Conservation (phyloP, 495 filamentous ascomycete genomes). For the Apodospora peruviana region DNA sequence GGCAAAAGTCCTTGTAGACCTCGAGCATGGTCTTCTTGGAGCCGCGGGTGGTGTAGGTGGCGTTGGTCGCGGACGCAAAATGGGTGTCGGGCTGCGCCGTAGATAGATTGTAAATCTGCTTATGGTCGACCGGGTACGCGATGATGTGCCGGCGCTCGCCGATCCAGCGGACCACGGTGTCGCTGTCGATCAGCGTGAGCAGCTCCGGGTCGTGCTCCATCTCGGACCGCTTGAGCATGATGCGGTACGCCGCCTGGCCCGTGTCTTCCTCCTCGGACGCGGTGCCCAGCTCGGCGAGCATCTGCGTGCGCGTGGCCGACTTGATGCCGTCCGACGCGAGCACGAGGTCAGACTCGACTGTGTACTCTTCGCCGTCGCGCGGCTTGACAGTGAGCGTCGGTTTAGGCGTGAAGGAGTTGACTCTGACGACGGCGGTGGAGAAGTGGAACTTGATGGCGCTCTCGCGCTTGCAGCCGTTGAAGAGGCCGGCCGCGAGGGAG, state of each 20-base stretch:
- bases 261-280: conserved; percentile 61
- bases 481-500: conserved; percentile 64
- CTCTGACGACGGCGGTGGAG: conserved; percentile 45
- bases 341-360: conserved; percentile 60
- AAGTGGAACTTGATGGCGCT: conserved; percentile 66
- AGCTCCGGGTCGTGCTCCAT: conserved; percentile 64
- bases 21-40: conserved; percentile 62
- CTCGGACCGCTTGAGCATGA: conserved; percentile 67
- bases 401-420: conserved; percentile 50
- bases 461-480: conserved; percentile 60
- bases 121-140: conserved; percentile 69
- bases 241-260: conserved; percentile 76
- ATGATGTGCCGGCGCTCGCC: conserved; percentile 76
- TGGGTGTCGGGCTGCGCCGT: conserved; percentile 69
- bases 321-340: conserved; percentile 74
- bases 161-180: conserved; percentile 72
- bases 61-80: conserved; percentile 65
- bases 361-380: conserved; percentile 50
- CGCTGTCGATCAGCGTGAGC: conserved; percentile 57
- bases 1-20: conserved; percentile 66
- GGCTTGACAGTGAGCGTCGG: conserved; percentile 53
- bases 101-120: conserved; percentile 74
- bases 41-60: conserved; percentile 70
- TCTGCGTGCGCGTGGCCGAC: conserved; percentile 52
- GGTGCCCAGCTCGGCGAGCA: conserved; percentile 52